Conservation (phyloP, 352 stramenopile species). For the Phytopythium aichiense region DNA sequence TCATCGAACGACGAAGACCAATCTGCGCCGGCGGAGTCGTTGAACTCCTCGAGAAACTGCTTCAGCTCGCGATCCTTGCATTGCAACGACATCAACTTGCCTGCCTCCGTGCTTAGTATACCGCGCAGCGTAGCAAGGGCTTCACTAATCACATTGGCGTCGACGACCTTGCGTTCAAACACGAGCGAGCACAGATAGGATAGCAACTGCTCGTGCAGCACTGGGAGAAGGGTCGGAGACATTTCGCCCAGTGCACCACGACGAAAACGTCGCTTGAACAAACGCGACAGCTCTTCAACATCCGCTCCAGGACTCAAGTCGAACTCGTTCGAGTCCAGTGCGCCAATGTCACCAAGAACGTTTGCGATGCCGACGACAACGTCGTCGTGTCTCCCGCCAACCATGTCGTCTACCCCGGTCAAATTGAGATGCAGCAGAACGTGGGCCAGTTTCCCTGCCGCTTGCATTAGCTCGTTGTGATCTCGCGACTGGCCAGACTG, state of each 20-base stretch:
- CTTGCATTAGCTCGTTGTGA: conserved; percentile 15
- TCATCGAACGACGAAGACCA: conserved; percentile 35
- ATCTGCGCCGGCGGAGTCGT: conserved; percentile 39
- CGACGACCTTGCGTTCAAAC: conserved; percentile 38
- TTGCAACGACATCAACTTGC: conserved; percentile 26
- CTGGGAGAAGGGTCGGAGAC: conserved; percentile 32
- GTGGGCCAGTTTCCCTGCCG: conserved; percentile 35
- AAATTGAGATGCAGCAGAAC: conserved; percentile 53
- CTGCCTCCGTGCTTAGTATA: conserved; percentile 40
- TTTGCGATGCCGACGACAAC: conserved; percentile 38
- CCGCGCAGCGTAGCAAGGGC: conserved; percentile 42
- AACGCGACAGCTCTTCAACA: conserved; percentile 35
- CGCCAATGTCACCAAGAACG: conserved; percentile 60
- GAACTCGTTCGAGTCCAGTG: conserved; percentile 51
- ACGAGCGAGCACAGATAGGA: conserved; percentile 59
- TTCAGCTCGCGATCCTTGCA: conserved; percentile 64
- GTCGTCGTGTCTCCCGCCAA: conserved; percentile 6
- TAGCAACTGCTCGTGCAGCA: conserved; percentile 64
- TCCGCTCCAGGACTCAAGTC: conserved; percentile 57
- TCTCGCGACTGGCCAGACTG: conserved; percentile 9
- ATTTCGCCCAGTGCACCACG: conserved; percentile 50
- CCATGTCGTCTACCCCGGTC: conserved; percentile 13
- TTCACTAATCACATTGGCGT: conserved; percentile 37
- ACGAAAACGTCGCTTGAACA: conserved; percentile 57
- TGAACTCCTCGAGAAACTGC: conserved; percentile 50